phyloP scores from a whole-genome alignment of 495 filamentous ascomycete species.

The Neurospora intermedia region DNA sequence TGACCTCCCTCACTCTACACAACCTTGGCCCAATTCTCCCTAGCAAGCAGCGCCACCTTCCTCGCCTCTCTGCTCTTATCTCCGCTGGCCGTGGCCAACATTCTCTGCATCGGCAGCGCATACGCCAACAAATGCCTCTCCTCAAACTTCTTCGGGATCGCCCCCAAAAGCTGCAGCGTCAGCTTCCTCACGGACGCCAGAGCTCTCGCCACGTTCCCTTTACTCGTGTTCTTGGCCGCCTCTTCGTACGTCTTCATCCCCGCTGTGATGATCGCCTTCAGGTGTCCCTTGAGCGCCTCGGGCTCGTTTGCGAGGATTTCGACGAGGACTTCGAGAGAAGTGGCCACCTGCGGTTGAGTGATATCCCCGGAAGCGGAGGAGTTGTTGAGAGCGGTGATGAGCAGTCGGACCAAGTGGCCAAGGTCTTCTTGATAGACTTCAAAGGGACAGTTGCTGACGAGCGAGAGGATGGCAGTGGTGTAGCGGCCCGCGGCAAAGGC shows the following conservation, averaged over 20 bases:
- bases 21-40: constrained; percentile 29
- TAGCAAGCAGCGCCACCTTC: constrained; percentile 28
- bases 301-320: constrained; percentile 29
- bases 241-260: constrained; percentile 19
- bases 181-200: constrained; percentile 20
- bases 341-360: constrained; percentile 11
- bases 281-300: constrained; percentile 22
- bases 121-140: constrained; percentile 25
- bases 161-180: constrained; percentile 28
- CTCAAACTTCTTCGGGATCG: constrained; percentile 31
- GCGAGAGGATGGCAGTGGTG: constrained; percentile 22
- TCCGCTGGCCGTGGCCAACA: constrained; percentile 32
- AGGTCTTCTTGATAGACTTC: constrained; percentile 31
- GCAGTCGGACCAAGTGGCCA: constrained; percentile 23
- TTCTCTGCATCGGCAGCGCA: constrained; percentile 23
- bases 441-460: constrained; percentile 31
- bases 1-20: background rate
- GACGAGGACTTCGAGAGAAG: constrained; percentile 29
- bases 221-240: constrained; percentile 5
- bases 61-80: constrained; percentile 34
- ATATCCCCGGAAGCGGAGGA: constrained; percentile 5
- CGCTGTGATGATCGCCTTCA: constrained; percentile 26
- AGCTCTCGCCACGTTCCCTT: constrained; percentile 1
- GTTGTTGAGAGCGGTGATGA: constrained; percentile 24
- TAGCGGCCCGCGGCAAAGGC: constrained; percentile 12